Evolutionary conservation across 129 eudicot genomes (phyloP).

Genomic region (Flaveria sonorensis): DNA sequence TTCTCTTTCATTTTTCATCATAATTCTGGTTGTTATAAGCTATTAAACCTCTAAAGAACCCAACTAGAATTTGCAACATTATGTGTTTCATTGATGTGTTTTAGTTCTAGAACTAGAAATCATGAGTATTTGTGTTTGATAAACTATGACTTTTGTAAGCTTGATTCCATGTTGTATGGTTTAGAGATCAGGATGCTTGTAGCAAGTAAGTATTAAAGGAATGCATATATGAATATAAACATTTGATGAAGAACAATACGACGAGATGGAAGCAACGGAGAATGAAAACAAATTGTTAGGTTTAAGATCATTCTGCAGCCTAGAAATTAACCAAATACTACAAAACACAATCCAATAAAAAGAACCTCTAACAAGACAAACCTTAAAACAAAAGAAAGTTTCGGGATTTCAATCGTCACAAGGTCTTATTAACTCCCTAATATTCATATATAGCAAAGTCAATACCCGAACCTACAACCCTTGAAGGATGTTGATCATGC

Average conservation of each 20-base stretch:
- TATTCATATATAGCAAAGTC: conserved; percentile 56
- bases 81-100: not conserved
- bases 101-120: not conserved
- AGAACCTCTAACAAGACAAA: conserved; percentile 26
- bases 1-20: too few relatives aligned
- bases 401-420: conserved; percentile 15
- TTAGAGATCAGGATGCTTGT: conserved; percentile 2
- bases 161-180: conserved; percentile 1
- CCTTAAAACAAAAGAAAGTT: conserved; percentile 34
- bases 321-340: conserved; percentile 35
- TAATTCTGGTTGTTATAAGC: too few relatives aligned
- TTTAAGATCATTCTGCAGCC: conserved; percentile 39
- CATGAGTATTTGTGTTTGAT: not conserved
- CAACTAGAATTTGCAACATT: too few relatives aligned
- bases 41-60: too few relatives aligned
- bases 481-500: conserved; percentile 47
- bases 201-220: not conserved
- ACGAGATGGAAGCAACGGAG: conserved; percentile 18
- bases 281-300: conserved; percentile 27
- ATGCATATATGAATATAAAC: not conserved
- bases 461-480: conserved; percentile 96
- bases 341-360: conserved; percentile 35
- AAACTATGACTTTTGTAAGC: not conserved
- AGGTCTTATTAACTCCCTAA: conserved; percentile 48
- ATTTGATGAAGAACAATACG: conserved; percentile 6